Percentiles rank a stretch among this genome's conserved stretches.
phyloP scores from a whole-genome alignment of 805 yeast genomes.

The Wickerhamiella australiensis region DNA sequence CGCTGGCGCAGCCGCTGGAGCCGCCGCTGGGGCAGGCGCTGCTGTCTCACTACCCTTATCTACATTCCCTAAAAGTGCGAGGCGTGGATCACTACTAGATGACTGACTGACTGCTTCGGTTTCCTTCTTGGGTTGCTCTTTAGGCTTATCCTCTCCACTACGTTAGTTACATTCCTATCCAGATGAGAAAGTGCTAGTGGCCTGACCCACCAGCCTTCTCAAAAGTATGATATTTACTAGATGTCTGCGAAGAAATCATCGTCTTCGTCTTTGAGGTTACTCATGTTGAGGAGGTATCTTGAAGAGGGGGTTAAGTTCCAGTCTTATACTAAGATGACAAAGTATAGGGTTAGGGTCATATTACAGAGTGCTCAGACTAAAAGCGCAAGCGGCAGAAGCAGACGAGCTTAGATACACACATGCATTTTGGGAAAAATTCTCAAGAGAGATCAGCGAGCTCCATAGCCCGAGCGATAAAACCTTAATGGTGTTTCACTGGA shows the following conservation, averaged over 20 bases:
- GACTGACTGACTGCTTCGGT: conserved; percentile 14
- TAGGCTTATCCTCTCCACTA: conserved; percentile 26
- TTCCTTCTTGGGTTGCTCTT: conserved; percentile 19
- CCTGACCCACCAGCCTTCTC: neutral
- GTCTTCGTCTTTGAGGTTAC: conserved; percentile 52
- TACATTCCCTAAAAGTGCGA: conserved; percentile 23
- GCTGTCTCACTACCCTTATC: conserved; percentile 16
- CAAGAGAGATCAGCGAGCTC: too few relatives aligned
- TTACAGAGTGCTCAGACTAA: too few relatives aligned
- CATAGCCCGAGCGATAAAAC: too few relatives aligned
- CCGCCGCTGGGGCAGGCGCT: conserved; percentile 14
- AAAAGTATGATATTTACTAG: conserved; percentile 34
- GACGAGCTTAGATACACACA: too few relatives aligned
- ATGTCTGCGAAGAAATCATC: conserved; percentile 90
- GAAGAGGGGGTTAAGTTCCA: neutral
- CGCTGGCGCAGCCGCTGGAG: conserved; percentile 15
- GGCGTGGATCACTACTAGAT: conserved; percentile 15
- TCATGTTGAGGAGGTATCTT: neutral
- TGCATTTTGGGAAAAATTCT: too few relatives aligned
- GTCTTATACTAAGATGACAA: neutral
- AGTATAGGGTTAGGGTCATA: too few relatives aligned
- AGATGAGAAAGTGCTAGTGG: neutral
- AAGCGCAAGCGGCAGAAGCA: too few relatives aligned
- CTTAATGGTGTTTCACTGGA: too few relatives aligned
- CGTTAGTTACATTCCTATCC: conserved; percentile 23